Base-by-base conservation (phyloP, 345 rosid genomes). In the Populus deltoides region DNA sequence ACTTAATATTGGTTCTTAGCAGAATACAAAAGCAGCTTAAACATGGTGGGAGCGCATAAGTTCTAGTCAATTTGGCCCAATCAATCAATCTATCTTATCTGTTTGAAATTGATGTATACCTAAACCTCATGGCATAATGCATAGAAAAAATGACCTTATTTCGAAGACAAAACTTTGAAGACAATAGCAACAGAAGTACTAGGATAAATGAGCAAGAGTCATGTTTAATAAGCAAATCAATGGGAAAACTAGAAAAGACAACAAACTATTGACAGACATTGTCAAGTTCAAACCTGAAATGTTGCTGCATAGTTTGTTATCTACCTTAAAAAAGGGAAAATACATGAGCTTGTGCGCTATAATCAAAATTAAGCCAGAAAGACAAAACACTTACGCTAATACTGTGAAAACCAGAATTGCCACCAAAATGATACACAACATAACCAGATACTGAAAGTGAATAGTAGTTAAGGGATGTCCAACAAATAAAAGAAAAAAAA, bases 321-420 rank as follows among this genome's bases (percentile, higher is more conserved):
- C 51, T 47, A 47, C 5, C 51, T 47, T 3, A 47, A 47, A 47
- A 15, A 47, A 3, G 17, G 51, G 51, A 47, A 47, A 47, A 47
- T 13, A 47, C 51, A 13, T 47, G 18, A 47, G 17, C 5, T 47
- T 11, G 17, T 13, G 51, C 18, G 16, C 51, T 13, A 47, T 47
- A 47, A 47, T 47, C 51, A 47, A 25, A 63, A 63, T n/a, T 63
- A 9, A 11, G 2, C 31, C 67, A 63, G 27, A 5, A 17, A 70
- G 13, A 10, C 33, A 61, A 51, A 72, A 62, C 84, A 88, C 97
- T 93, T 95, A 95, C 97, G 97, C 99, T 83, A 93, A 78, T 17
- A 95, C 98, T 0, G 99, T 95, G 84, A 95, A 95, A 53, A 92
- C 88, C 74, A 92, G 92, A 78, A 95, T 92, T 6, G 88, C 96